These are phyloP conservation scores for Naumovozyma dairenensis DNA, from an alignment of 805 yeast genomes.

Conservation along the genomic window DNA sequence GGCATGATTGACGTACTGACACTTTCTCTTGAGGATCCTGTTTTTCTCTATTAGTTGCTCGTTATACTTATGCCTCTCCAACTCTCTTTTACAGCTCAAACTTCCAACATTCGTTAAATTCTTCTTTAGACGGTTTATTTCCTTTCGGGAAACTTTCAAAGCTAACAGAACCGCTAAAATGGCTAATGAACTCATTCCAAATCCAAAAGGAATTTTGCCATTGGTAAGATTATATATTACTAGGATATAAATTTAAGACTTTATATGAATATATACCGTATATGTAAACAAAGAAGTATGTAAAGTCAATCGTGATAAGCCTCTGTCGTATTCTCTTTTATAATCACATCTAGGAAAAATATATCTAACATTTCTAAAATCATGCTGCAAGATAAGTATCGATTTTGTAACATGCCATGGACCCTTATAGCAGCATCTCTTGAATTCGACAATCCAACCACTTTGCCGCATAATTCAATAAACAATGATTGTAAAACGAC, in stretches of 20 bases:
- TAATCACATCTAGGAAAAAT: no score
- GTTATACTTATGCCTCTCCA: neutral
- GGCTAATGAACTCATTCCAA: no score
- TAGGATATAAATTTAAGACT: no score
- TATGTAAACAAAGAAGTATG: no score
- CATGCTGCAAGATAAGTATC: slow-evolving; percentile 55
- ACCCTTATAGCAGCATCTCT: slow-evolving; percentile 49
- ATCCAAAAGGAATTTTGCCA: no score
- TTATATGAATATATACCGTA: no score
- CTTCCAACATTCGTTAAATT: neutral
- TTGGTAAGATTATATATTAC: no score
- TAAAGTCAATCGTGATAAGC: no score
- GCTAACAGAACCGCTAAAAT: no score
- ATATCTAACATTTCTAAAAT: slow-evolving; percentile 51
- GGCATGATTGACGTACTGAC: slow-evolving; percentile 40
- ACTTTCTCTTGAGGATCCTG: neutral
- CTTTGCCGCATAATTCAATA: slow-evolving; percentile 54
- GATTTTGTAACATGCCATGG: slow-evolving; percentile 66
- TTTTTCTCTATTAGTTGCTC: neutral
- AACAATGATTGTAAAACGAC: slow-evolving; percentile 47
- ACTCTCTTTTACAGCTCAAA: no score
- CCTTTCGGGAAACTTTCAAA: no score
- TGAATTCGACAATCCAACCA: slow-evolving; percentile 63
- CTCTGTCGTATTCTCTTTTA: no score
- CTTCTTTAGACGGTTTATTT: neutral